These are phyloP conservation scores for Staphylotrichum tortipilum DNA, from an alignment of 495 filamentous ascomycete species.

Conservation along the genomic window DNA sequence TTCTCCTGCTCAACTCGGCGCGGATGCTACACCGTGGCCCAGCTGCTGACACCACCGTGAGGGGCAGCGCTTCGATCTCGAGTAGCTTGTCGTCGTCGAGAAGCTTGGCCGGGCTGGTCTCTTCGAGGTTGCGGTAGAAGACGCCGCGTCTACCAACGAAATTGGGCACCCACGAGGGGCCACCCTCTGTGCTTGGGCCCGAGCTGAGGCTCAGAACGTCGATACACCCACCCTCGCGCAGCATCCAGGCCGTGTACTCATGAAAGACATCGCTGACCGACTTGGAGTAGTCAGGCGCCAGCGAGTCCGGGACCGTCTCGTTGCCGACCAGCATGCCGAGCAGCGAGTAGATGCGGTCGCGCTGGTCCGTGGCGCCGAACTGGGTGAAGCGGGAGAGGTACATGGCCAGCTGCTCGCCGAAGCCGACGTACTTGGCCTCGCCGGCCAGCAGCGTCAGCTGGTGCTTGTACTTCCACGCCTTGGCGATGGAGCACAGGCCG, in stretches of 20 bases:
- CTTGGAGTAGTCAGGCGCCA: not conserved
- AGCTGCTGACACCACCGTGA: not conserved
- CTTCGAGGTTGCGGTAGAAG: not conserved
- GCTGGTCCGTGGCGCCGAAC: not conserved
- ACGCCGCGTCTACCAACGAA: not conserved
- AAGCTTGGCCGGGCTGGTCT: not conserved
- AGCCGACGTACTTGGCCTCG: not conserved
- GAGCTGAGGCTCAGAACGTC: not conserved
- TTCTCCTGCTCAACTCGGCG: not conserved
- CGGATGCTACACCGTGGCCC: not conserved
- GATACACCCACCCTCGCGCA: not conserved
- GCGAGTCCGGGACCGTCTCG: not conserved
- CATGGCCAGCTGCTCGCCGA: not conserved
- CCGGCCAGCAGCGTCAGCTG: not conserved
- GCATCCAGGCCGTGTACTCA: not conserved
- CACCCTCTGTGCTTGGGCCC: not conserved
- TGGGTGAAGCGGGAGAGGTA: not conserved
- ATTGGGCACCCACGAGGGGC: not conserved
- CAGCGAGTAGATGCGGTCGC: not conserved
- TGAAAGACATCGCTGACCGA: not conserved
- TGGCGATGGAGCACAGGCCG: not conserved
- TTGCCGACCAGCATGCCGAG: not conserved
- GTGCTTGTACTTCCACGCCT: not conserved
- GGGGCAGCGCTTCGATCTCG: not conserved
- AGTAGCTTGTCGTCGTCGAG: not conserved